Base-by-base conservation (phyloP, 257 asterid species). In the Solanum chilense region DNA sequence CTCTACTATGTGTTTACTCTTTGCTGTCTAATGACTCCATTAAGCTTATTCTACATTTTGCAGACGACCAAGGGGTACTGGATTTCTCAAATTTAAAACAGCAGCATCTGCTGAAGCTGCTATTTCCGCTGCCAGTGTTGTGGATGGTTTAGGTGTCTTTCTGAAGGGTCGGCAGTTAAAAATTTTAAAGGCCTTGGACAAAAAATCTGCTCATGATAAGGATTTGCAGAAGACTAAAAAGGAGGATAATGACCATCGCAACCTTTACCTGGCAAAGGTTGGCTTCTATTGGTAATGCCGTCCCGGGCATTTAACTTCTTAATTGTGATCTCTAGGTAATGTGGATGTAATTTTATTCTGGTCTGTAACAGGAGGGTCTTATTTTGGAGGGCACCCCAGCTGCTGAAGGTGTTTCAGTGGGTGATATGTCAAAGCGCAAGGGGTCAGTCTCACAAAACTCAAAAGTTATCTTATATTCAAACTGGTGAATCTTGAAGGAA, bases 21-120 rank as follows among this genome's bases (percentile, higher is more conserved):
- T 58, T 78, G n/a, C 73, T 80, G 33, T 39, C 45, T 58, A 31
- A 21, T 42, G 18, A 78, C 87, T 45, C 29, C 47, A 35, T 29
- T 78, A 27, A 76, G 52, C 74, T 86, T 21, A 31, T 58, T 81
- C 86, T 85, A 29, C 75, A 49, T 86, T 82, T 89, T 90, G 87
- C 90, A 97, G 99, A 92, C 94, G 99, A 86, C 99, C 99, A 47
- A 93, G 94, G 86, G 99, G 99, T 89, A 96, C 99, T 73, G 99
- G 99, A 86, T 97, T 97, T 91, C 98, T 97, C 90, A 97, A 97
- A 94, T 97, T 95, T 86, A 93, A 89, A 77, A 92, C 95, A 85
- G 71, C 85, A 25, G 98, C 94, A 75, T 93, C 93, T 88, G 94
- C 93, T 45, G 89, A 92, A 88, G 98, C 98, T 87, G 97, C 98